These are phyloP conservation scores for Aureobasidium pullulans DNA, from an alignment of 2,329 filamentous ascomycete genomes.

Conservation along the genomic window DNA sequence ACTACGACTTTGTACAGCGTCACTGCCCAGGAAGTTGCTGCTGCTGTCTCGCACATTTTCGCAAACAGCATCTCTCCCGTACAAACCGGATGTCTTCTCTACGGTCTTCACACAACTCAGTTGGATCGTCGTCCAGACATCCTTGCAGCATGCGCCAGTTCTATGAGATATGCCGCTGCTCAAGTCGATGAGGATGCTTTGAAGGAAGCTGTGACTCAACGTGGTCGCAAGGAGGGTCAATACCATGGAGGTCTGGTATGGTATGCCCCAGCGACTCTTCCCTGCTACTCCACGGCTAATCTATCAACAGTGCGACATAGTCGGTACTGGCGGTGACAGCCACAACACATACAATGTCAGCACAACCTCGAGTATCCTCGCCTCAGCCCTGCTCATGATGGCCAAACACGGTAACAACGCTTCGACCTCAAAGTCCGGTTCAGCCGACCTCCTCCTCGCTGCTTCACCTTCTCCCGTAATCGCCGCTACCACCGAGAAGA, in stretches of 20 bases:
- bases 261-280: constrained; percentile 9
- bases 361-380: constrained; percentile 88
- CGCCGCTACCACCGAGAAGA: constrained; percentile 62
- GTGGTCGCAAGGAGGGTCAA: constrained; percentile 58
- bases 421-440: constrained; percentile 90
- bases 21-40: constrained; percentile 73
- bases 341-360: constrained; percentile 99
- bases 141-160: constrained; percentile 72
- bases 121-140: constrained; percentile 80
- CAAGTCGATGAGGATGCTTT: constrained; percentile 61
- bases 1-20: constrained; percentile 42
- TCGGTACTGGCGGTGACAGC: constrained; percentile 91
- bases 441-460: constrained; percentile 78
- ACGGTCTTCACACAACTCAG: constrained; percentile 83
- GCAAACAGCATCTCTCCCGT: constrained; percentile 82
- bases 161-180: constrained; percentile 75
- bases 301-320: constrained; percentile 69
- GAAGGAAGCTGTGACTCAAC: constrained; percentile 51
- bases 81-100: constrained; percentile 79
- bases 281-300: background rate
- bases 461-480: constrained; percentile 66
- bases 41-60: constrained; percentile 87
- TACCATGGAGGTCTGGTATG: constrained; percentile 80
- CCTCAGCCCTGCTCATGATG: constrained; percentile 74
- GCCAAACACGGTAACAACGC: constrained; percentile 96